A percentile compares a stretch with the other conserved stretches of the same genome.
Evolutionary conservation across 805 yeast species (phyloP).

Genomic region (Candida chauliodis): DNA sequence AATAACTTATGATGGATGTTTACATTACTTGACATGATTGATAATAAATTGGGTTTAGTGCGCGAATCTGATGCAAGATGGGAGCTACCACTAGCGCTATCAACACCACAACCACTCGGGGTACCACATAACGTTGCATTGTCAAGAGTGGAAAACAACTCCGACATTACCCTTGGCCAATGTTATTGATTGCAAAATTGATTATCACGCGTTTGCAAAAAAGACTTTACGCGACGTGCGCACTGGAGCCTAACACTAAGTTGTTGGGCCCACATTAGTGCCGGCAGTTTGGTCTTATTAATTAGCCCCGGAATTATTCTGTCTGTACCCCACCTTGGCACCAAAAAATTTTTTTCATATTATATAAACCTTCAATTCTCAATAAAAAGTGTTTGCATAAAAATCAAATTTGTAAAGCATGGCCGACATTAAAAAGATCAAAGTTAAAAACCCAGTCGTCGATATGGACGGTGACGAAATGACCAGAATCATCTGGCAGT

Average conservation of each 20-base stretch:
- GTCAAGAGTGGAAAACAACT: no score
- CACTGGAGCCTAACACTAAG: no score
- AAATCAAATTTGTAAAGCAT: no score
- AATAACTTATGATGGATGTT: background rate
- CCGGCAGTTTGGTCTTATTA: no score
- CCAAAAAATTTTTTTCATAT: background rate
- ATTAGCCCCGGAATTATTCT: background rate
- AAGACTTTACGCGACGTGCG: no score
- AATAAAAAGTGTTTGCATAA: no score
- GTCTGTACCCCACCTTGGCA: background rate
- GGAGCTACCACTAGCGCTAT: background rate
- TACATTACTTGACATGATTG: background rate
- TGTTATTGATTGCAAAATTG: no score
- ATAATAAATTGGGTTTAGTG: background rate
- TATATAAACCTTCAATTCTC: background rate
- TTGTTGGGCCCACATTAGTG: background rate
- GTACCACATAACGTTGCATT: background rate
- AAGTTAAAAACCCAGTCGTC: constrained; percentile 84
- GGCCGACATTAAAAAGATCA: constrained; percentile 46
- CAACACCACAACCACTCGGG: background rate
- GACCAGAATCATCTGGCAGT: constrained; percentile 94
- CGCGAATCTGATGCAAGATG: background rate
- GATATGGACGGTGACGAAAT: constrained; percentile 98
- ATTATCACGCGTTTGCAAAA: no score
- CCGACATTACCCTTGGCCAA: no score